Evolutionary conservation across 805 yeast genomes (phyloP), one percentile per base, ranked within the genome.

Genomic region (Candida gorgasii): DNA sequence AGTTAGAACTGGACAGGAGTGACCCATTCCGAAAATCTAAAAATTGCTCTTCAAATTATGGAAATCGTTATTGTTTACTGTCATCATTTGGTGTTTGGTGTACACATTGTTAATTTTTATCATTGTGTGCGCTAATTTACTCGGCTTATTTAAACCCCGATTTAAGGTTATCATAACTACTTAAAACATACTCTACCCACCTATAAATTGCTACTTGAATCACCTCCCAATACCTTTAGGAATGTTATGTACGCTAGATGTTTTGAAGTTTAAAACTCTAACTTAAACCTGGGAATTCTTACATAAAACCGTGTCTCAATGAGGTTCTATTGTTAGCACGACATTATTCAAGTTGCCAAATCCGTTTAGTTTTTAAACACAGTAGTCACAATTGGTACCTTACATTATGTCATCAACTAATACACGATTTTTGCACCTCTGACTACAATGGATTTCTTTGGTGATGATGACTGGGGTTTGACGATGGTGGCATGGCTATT

Each of bases 51-150:
- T 20, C 6, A 6, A 20, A n/a, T n/a, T n/a, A n/a, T 22, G 28
- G 13, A 26, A 13, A 27, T 27, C 30, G 30, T 16, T 29, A 29
- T 31, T 31, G 35, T 31, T 31, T 31, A 18, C 28, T 18, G 31
- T 28, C 35, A 31, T 17, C 33, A 17, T 12, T 30, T 31, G 35
- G 35, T 31, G 35, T 9, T 31, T 31, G 35, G 35, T 31, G 35
- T 18, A 6, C 14, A 4, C 12, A 17, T 12, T 18, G 13, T 17
- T 12, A 5, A 31, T 6, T 15, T 31, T 12, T 9, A 23, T 12
- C 11, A 17, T n/a, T 14, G 11, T 31, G 35, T 31, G 19, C 33
- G 33, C 33, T 29, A 6, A 9, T 20, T 16, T 12, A 12, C 20
- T 29, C 33, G 33, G 33, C 7, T 7, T 7, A 8, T 15, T 16